phyloP scores from a whole-genome alignment of 2,329 filamentous ascomycete genomes.

The Trichoderma afroharzianum region DNA sequence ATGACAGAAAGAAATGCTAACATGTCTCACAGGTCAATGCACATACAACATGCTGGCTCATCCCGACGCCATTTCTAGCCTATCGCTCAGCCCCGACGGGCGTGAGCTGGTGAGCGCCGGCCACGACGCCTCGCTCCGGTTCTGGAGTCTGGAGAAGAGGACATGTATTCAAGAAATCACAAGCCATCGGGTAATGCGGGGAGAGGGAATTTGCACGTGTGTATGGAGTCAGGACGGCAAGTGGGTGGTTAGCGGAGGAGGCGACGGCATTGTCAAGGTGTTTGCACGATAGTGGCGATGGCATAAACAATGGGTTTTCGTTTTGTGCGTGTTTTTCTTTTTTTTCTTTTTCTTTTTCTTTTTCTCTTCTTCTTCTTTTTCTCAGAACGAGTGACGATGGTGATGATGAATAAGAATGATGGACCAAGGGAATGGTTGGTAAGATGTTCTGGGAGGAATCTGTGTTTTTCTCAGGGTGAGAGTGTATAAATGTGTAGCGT shows the following conservation, averaged over 20 bases:
- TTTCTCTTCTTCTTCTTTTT: background rate
- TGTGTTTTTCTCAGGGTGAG: background rate
- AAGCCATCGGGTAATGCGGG: slow-evolving; percentile 87
- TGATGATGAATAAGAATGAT: slow-evolving; percentile 9
- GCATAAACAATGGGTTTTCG: background rate
- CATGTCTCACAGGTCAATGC: slow-evolving; percentile 73
- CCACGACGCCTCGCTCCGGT: slow-evolving; percentile 90
- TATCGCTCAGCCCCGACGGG: slow-evolving; percentile 89
- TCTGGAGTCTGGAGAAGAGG: slow-evolving; percentile 96
- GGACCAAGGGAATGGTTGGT: background rate
- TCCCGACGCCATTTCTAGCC: slow-evolving; percentile 83
- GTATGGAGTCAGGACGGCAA: slow-evolving; percentile 95
- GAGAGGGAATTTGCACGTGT: slow-evolving; percentile 89
- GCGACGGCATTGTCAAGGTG: slow-evolving; percentile 94
- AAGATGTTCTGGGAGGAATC: background rate
- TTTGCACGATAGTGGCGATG: slow-evolving; percentile 54
- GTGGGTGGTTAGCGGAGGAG: slow-evolving; percentile 91
- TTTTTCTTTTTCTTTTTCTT: background rate
- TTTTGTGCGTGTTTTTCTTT: background rate
- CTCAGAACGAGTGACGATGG: background rate
- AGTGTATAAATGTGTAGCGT: slow-evolving; percentile 13
- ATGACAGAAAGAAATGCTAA: background rate
- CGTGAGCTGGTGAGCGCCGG: slow-evolving; percentile 92
- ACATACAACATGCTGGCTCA: slow-evolving; percentile 99
- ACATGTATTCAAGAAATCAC: slow-evolving; percentile 95